Base-by-base conservation (phyloP, 495 filamentous ascomycete genomes). In the Aspergillus diversus region DNA sequence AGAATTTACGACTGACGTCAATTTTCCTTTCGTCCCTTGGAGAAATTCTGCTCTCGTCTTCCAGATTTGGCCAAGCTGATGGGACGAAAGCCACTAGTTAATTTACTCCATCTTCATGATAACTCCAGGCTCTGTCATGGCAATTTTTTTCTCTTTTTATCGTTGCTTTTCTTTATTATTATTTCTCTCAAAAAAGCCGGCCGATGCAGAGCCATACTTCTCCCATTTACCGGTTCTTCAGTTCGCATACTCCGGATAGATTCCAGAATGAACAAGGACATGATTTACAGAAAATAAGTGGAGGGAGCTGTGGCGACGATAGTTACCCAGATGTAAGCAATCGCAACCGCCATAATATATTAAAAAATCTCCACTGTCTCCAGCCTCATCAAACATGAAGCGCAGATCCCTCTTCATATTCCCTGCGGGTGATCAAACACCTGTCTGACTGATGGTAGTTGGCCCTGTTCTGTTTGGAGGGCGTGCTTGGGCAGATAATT, bases 391-490 rank as follows among this genome's bases (percentile, higher is more conserved):
- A 43, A 43, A 43, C 46, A 49, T 15, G 46, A 49, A 49, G 46
- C 52, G 59, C 42, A 55, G 59, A 61, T 61, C 59, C 51, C 50
- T 32, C 16, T 48, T 56, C 16, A 13, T 61, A 53, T 61, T 61
- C 59, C 59, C 59, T 61, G 59, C 35, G 54, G 59, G 16, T 61
- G 50, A 61, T 61, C 59, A 54, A 54, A 42, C 59, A 13, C 9
- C 21, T 50, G 47, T 21, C 47, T 17, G 49, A 37, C 39, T 49
- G 13, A 8, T 8, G 42, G 47, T 48, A 35, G 33, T 16, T 17
- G 17, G 17, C 47, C 55, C 37, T 39, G 7, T 43, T 43, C 15
- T 43, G 15, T 43, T 43, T 43, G 8, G 39, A 43, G 21, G 21
- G 21, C 21, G 21, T 1, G 1, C 21, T 27, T 27, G 21, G 21